Conservation (phyloP, 176 grass and related monocot species). For the Phyllostachys edulis region DNA sequence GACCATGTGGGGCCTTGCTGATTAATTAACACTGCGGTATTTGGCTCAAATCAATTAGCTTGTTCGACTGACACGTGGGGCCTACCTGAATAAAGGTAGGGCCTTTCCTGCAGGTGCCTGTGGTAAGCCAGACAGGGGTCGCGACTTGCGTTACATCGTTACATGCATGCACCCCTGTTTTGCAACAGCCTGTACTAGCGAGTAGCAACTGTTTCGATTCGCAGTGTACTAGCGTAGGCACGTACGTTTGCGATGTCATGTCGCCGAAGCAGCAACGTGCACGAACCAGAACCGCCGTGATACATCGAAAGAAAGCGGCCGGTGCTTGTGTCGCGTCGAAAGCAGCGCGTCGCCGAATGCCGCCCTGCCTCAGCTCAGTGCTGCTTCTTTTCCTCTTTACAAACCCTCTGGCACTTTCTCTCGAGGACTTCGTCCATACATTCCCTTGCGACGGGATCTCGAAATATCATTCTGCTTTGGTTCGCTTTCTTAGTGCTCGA, state of each 20-base stretch:
- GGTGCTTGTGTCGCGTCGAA: background rate
- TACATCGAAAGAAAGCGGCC: background rate
- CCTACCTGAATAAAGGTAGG: too few relatives aligned
- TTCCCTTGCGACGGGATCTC: conserved; percentile 20
- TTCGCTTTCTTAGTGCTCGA: conserved; percentile 25
- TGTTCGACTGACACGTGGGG: too few relatives aligned
- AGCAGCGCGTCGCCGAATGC: conserved; percentile 2
- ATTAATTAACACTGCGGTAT: too few relatives aligned
- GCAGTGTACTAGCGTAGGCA: too few relatives aligned
- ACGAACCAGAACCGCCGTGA: background rate
- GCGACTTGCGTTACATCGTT: too few relatives aligned
- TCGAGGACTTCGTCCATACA: background rate
- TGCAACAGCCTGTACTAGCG: too few relatives aligned
- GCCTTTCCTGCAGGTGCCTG: too few relatives aligned
- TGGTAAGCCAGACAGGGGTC: too few relatives aligned
- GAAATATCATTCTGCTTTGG: background rate
- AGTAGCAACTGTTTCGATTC: too few relatives aligned
- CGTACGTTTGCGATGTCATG: background rate
- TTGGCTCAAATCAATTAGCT: too few relatives aligned
- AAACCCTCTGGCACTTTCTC: background rate
- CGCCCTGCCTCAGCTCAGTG: background rate
- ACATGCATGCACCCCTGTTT: too few relatives aligned
- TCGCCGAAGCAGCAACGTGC: background rate
- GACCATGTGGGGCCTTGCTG: too few relatives aligned
- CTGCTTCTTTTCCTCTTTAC: background rate